Conservation (phyloP, 371 early-diverging fungal genomes). For the Apophysomyces trapeziformis region DNA sequence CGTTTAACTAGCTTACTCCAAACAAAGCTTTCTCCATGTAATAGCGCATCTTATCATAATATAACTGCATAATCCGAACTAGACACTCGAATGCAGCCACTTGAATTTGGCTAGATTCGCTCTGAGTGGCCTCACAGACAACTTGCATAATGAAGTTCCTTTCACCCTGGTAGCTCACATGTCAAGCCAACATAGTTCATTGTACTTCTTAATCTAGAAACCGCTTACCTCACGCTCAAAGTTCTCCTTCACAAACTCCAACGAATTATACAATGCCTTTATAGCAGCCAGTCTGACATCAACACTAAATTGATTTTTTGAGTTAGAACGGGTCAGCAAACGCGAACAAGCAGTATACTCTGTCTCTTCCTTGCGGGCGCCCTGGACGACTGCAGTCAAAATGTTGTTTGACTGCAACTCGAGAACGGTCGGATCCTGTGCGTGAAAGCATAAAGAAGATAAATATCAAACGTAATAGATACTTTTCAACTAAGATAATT, state of each 20-base stretch:
- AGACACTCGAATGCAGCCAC: conserved; percentile 93
- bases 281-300: conserved; percentile 89
- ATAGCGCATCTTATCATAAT: conserved; percentile 92
- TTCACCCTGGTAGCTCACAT: conserved; percentile 62
- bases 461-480: not conserved
- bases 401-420: conserved; percentile 82
- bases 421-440: conserved; percentile 77
- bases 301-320: conserved; percentile 46
- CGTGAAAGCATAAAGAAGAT: not conserved
- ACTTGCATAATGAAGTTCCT: conserved; percentile 97
- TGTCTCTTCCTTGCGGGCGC: conserved; percentile 89
- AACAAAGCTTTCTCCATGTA: conserved; percentile 96
- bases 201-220: conserved; percentile 9
- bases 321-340: not conserved
- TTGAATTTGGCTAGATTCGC: conserved; percentile 72
- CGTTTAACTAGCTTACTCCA: conserved; percentile 61
- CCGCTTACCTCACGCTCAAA: conserved; percentile 77
- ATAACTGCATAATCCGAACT: conserved; percentile 93
- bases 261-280: conserved; percentile 88
- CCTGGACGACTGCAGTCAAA: conserved; percentile 91
- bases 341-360: conserved; percentile 40
- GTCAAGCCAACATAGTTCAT: not conserved
- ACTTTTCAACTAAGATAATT: conserved; percentile 30
- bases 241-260: conserved; percentile 91
- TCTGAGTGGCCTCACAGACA: conserved; percentile 95